phyloP scores from a whole-genome alignment of 1,284 basidiomycete genomes.

The Marasmius oreades region DNA sequence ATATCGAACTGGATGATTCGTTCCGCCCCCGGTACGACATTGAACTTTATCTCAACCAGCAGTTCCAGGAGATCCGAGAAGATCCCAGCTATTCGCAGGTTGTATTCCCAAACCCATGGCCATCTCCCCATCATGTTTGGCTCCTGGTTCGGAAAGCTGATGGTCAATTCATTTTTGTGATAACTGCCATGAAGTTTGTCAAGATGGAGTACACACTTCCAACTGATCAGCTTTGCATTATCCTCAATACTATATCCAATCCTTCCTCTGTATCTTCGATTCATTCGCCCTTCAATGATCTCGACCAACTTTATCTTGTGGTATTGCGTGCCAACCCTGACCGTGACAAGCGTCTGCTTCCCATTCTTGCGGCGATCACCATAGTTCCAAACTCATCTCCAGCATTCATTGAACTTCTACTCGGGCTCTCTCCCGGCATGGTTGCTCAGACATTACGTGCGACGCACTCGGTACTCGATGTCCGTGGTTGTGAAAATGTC shows the following conservation, averaged over 20 bases:
- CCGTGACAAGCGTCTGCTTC: too few species aligned
- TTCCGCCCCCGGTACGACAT: background rate
- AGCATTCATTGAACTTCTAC: too few species aligned
- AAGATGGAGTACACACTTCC: too few species aligned
- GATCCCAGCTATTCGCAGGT: background rate
- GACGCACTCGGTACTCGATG: background rate
- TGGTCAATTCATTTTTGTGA: too few species aligned
- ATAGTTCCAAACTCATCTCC: too few species aligned
- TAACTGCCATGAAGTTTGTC: too few species aligned
- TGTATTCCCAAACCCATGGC: conserved; percentile 14
- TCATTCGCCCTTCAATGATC: conserved; percentile 18
- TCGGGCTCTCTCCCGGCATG: too few species aligned
- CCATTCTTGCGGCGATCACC: too few species aligned
- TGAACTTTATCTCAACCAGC: background rate
- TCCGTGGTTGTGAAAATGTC: background rate
- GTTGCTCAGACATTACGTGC: too few species aligned
- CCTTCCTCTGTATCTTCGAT: background rate
- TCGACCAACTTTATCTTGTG: conserved; percentile 16
- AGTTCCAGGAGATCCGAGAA: too few species aligned
- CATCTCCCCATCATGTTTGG: conserved; percentile 14
- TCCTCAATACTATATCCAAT: too few species aligned
- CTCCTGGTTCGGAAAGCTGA: conserved; percentile 19
- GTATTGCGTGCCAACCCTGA: background rate
- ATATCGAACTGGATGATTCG: background rate
- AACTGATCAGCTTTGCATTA: too few species aligned